A percentile compares a stretch with the other conserved stretches of the same genome.
Evolutionary conservation across 2,329 filamentous ascomycete genomes (phyloP).

Genomic region (Colletotrichum falcatum): DNA sequence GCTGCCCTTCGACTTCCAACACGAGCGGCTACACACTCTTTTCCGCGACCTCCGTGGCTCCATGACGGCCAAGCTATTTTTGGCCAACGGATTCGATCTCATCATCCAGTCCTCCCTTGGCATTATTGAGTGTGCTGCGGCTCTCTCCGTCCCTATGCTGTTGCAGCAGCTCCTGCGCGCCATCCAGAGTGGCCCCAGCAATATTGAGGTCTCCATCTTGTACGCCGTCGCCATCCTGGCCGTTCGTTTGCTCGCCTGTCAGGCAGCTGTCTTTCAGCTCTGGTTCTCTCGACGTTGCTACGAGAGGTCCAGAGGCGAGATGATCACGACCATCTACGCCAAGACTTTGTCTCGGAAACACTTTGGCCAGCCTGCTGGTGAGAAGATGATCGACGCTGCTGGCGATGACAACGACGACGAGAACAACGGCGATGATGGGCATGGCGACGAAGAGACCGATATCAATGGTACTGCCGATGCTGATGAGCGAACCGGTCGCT

Average conservation of each 20-base stretch:
- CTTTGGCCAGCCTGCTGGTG: constrained; percentile 51
- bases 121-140: constrained; percentile 68
- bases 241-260: constrained; percentile 70
- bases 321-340: constrained; percentile 87
- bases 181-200: constrained; percentile 66
- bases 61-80: constrained; percentile 75
- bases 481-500: constrained; percentile 21
- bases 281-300: constrained; percentile 91
- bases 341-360: constrained; percentile 78
- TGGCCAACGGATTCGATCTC: constrained; percentile 84
- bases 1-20: constrained; percentile 84
- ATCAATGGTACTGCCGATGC: constrained; percentile 38
- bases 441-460: constrained; percentile 44
- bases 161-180: constrained; percentile 78
- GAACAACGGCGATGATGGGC: constrained; percentile 48
- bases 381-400: constrained; percentile 34
- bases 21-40: constrained; percentile 76
- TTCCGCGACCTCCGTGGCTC: constrained; percentile 81
- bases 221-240: constrained; percentile 74
- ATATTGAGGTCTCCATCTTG: constrained; percentile 68
- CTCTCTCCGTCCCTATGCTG: constrained; percentile 73
- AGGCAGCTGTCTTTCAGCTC: constrained; percentile 75
- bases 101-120: constrained; percentile 74
- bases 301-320: constrained; percentile 85
- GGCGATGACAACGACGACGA: constrained; percentile 35